Evolutionary conservation across 345 rosid genomes (phyloP), one percentile per base, ranked within the genome.

Genomic region (Dipteronia sinensis): DNA sequence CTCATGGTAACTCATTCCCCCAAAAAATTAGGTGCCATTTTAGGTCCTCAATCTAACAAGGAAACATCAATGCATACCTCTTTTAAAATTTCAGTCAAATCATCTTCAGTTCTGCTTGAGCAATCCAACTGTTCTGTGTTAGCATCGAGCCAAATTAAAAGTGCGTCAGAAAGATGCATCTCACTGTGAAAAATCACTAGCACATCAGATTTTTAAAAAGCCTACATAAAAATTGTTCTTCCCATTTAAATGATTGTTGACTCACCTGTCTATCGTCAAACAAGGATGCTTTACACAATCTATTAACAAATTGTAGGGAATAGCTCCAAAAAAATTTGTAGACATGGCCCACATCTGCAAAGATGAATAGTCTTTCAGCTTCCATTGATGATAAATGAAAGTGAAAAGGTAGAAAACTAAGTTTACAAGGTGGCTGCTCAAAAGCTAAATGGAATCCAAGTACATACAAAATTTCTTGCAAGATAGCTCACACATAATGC

Each of bases 391-490:
- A 25, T 40, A 56, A 38, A 58, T 58, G 19, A 72, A 56, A 65
- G 66, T 40, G 62, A 29, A 44, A 64, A 65, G 19, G 20, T 34
- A 49, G 59, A 58, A 34, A 75, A 63, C 40, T 42, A 40, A 67
- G 20, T 56, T 56, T 47, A 69, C 42, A 17, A 67, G 73, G 67
- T 55, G 27, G 65, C 34, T 62, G 10, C 78, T 65, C 71, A 79
- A 42, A 42, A 55, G 77, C 13, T 27, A 69, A 76, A 81, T 73
- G 81, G 70, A 82, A 77, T 71, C 66, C 59, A 72, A 80, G 70
- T 71, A 89, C 96, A 65, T 88, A 93, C 98, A 66, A 93, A 88
- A 77, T 91, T 87, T 81, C 84, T 91, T 68, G 96, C 96, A 64
- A 91, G 93, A 84, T 86, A 90, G 72, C 87, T 78, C 25, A 70